Percentiles rank a stretch among this genome's conserved stretches.
phyloP scores from a whole-genome alignment of 306 rosid species.

The Cicer judaicum region DNA sequence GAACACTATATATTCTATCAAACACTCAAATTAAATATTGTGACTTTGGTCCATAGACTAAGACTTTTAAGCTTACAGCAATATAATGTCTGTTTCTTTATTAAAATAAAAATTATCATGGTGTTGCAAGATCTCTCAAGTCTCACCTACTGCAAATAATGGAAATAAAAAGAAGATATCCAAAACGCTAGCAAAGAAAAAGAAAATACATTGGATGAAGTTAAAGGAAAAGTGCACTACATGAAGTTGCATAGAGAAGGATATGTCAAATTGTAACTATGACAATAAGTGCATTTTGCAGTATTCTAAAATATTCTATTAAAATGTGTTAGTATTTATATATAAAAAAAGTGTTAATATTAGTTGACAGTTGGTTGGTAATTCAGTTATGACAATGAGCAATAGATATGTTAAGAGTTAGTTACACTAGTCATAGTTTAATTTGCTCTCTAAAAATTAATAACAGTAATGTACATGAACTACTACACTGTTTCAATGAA shows the following conservation, averaged over 20 bases:
- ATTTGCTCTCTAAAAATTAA: not conserved
- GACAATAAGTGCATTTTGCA: not conserved
- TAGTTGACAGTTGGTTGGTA: not conserved
- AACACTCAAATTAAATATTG: not conserved
- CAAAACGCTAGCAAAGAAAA: not conserved
- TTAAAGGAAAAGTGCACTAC: not conserved
- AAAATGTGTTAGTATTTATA: not conserved
- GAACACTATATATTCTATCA: not conserved
- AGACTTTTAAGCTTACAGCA: not conserved
- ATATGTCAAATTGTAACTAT: not conserved
- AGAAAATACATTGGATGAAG: not conserved
- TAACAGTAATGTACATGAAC: not conserved
- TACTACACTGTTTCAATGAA: not conserved
- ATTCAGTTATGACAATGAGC: slow-evolving; percentile 2
- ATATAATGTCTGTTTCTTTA: not conserved
- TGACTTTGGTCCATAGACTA: not conserved
- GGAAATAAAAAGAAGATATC: not conserved
- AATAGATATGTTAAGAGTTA: not conserved
- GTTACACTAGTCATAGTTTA: not conserved
- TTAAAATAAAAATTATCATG: not conserved
- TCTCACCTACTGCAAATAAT: not conserved
- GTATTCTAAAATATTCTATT: not conserved
- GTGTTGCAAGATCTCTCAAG: not conserved
- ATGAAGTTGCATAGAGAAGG: not conserved
- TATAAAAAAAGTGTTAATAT: not conserved